Percentiles rank a stretch among this genome's conserved stretches.
Evolutionary conservation across 2,329 filamentous ascomycete species (phyloP).

Genomic region (Diaporthe ilicicola): DNA sequence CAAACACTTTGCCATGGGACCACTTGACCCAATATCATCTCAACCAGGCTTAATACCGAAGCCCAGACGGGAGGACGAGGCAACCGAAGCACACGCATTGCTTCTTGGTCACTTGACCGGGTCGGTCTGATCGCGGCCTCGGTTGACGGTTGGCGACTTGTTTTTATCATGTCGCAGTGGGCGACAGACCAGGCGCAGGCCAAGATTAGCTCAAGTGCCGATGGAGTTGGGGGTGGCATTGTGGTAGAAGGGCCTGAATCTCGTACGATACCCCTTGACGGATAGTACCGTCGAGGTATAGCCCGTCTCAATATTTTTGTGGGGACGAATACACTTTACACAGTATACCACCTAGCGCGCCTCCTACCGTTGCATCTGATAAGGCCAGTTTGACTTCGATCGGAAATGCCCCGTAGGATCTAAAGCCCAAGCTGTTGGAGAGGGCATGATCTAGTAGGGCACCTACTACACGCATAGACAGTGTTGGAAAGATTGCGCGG

Average conservation of each 20-base stretch:
- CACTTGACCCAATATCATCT: neutral
- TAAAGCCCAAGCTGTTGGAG: neutral
- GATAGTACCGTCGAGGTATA: neutral
- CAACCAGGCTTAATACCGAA: neutral
- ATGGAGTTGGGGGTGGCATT: neutral
- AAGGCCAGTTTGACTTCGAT: neutral
- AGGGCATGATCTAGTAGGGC: neutral
- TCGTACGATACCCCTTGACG: neutral
- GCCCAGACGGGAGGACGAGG: neutral
- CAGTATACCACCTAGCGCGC: neutral
- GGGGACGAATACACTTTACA: neutral
- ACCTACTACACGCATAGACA: neutral
- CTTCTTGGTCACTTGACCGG: slow-evolving; percentile 6
- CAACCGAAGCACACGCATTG: slow-evolving; percentile 1
- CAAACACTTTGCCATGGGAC: neutral
- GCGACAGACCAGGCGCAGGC: neutral
- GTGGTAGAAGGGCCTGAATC: neutral
- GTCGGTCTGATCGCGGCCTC: neutral
- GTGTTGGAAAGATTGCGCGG: neutral
- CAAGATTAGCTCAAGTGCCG: slow-evolving; percentile 9
- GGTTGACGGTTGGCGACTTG: neutral
- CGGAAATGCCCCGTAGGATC: neutral
- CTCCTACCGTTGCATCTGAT: neutral
- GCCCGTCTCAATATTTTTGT: neutral
- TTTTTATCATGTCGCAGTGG: neutral